phyloP scores from a whole-genome alignment of 441 rosid species.

The Populus hybrid region DNA sequence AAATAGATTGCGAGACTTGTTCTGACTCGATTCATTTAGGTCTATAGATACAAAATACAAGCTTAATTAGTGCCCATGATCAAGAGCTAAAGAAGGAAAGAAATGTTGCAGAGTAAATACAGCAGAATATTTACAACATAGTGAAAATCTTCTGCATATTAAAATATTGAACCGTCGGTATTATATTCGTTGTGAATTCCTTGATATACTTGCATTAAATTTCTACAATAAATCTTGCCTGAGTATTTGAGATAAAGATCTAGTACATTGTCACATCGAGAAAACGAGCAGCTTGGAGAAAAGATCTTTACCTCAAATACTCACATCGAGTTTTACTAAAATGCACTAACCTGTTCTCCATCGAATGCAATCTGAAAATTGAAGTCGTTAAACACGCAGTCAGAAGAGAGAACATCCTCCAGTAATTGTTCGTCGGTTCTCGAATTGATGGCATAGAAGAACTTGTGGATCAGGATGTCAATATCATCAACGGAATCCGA shows the following conservation, averaged over 20 bases:
- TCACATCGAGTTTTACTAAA: not conserved
- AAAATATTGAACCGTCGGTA: not conserved
- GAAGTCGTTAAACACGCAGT: not conserved
- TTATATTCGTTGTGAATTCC: too few species aligned
- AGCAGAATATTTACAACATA: not conserved
- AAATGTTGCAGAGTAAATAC: not conserved
- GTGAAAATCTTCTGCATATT: not conserved
- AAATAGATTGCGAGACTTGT: not conserved
- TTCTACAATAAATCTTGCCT: not conserved
- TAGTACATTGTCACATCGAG: not conserved
- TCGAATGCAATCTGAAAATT: not conserved
- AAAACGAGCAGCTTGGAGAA: not conserved
- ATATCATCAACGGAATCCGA: not conserved
- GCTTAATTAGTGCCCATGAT: not conserved
- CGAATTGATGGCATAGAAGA: not conserved
- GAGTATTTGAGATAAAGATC: not conserved
- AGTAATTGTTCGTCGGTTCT: not conserved
- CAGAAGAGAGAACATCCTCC: not conserved
- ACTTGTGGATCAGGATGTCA: not conserved
- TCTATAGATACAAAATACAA: not conserved
- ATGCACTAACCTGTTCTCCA: not conserved
- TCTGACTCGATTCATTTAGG: not conserved
- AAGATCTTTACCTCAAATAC: too few species aligned
- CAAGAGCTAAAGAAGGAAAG: not conserved
- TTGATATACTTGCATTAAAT: not conserved